Conservation (phyloP, 202 grass and related monocot species). For the Carex arenaria region DNA sequence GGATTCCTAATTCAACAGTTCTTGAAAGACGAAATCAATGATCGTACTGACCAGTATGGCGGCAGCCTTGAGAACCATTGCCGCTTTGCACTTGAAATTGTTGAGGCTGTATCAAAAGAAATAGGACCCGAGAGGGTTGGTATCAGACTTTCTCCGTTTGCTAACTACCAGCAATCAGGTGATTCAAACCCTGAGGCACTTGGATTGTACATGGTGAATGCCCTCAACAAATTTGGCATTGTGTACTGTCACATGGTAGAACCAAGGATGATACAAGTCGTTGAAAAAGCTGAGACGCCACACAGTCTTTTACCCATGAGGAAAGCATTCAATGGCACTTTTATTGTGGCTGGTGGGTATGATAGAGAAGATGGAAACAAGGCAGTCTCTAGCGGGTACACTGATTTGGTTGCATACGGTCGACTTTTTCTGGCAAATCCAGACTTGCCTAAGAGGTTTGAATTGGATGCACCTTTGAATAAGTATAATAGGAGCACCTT, state of each 20-base stretch:
- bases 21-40: conserved; percentile 42
- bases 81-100: conserved; percentile 27
- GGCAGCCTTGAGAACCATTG: conserved; percentile 29
- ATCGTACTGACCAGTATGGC: conserved; percentile 33
- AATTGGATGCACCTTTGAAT: conserved; percentile 29
- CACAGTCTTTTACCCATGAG: conserved; percentile 30
- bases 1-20: conserved; percentile 42
- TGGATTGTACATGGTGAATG: conserved; percentile 21
- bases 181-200: conserved; percentile 31
- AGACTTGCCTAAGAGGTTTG: conserved; percentile 28
- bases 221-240: conserved; percentile 23
- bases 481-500: conserved; percentile 31
- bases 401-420: conserved; percentile 40
- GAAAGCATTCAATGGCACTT: conserved; percentile 28
- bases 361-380: conserved; percentile 21
- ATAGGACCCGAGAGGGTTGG: conserved; percentile 26
- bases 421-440: conserved; percentile 35
- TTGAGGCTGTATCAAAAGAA: conserved; percentile 21
- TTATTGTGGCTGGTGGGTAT: conserved; percentile 32
- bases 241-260: conserved; percentile 39
- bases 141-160: conserved; percentile 27
- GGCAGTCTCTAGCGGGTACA: conserved; percentile 8
- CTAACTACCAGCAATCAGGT: not conserved
- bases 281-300: not conserved
- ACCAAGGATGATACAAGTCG: conserved; percentile 21